Evolutionary conservation across 2,329 filamentous ascomycete genomes (phyloP), one percentile per base, ranked within the genome.

Genomic region (Basipetospora chlamydospora): DNA sequence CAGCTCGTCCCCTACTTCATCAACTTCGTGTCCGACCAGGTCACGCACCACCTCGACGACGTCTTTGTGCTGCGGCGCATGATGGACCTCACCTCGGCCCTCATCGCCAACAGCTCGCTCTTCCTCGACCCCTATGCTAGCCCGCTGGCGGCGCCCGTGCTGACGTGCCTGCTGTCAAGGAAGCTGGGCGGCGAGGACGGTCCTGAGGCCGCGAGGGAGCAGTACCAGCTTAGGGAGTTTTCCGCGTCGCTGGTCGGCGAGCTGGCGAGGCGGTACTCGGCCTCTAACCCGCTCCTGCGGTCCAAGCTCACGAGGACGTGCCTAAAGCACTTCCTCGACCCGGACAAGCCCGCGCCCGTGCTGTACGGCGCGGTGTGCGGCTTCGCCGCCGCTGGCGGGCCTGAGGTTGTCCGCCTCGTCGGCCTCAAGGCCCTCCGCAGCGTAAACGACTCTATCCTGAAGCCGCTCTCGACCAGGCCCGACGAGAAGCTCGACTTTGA

Each of bases 1-100:
- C 90, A 98, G 58, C 73, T 98, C 8, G 77, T 94, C 20, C 90
- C 90, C 0, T 98, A 98, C 59, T 95, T 96, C 49, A 80, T 94
- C 41, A 86, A 92, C 54, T 96, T 94, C 56, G 81, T 96, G 49
- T 80, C 86, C 15, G 88, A 95, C 55, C 90, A 94, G 57, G 85
- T 98, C 35, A 96, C 90, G 1, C 90, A 98, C 55, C 81, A 79
- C 46, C 70, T 94, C 44, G 87, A 93, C 58, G 83, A 93, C 54
- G 70, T 87, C 3, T 95, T 95, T 53, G 75, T 86, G 5, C 67
- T 98, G 16, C 78, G 77, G 15, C 85, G 92, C 55, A 90, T 93
- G 74, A 88, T 98, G 80, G 79, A 86, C 49, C 73, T 96, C 41
- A 79, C 83, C 1, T 73, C 82, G 34, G 84, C 88, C 2, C 65